phyloP scores from a whole-genome alignment of 2,329 filamentous ascomycete genomes.

The Aspergillus sp. region DNA sequence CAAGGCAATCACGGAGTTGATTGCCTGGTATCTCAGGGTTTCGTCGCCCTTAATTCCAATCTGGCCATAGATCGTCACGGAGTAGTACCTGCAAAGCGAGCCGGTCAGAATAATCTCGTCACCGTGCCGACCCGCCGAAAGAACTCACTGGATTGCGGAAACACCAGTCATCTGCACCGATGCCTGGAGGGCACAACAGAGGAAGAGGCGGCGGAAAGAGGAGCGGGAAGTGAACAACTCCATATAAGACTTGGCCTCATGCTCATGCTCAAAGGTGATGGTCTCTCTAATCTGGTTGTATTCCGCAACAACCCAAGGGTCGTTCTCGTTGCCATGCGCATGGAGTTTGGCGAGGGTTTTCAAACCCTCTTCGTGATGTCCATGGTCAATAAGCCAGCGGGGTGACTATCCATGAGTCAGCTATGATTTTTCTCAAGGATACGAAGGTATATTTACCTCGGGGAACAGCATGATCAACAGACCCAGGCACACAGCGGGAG shows the following conservation, averaged over 20 bases:
- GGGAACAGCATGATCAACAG: constrained; percentile 70
- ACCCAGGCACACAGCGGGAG: constrained; percentile 64
- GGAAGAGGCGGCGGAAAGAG: constrained; percentile 68
- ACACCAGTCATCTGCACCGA: constrained; percentile 75
- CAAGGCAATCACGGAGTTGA: constrained; percentile 68
- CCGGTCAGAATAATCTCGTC: not conserved
- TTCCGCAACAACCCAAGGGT: constrained; percentile 70
- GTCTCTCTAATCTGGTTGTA: constrained; percentile 67
- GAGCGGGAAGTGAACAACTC: constrained; percentile 67
- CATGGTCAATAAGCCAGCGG: constrained; percentile 74
- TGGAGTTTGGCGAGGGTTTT: constrained; percentile 67
- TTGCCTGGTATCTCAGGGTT: constrained; percentile 72
- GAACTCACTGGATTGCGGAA: constrained; percentile 60
- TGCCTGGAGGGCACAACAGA: constrained; percentile 67
- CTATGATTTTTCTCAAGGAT: not conserved
- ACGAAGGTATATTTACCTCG: constrained; percentile 43
- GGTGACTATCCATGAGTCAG: constrained; percentile 43
- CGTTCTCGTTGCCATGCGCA: constrained; percentile 62
- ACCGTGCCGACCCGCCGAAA: too few species aligned
- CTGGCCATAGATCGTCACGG: constrained; percentile 62
- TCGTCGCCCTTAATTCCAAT: constrained; percentile 66
- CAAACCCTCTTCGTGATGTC: constrained; percentile 63
- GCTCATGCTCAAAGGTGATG: constrained; percentile 64
- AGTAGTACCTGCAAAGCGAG: constrained; percentile 56
- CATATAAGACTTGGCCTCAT: constrained; percentile 66